phyloP scores from a whole-genome alignment of 352 stramenopile genomes.

The Globisporangium nodosum region DNA sequence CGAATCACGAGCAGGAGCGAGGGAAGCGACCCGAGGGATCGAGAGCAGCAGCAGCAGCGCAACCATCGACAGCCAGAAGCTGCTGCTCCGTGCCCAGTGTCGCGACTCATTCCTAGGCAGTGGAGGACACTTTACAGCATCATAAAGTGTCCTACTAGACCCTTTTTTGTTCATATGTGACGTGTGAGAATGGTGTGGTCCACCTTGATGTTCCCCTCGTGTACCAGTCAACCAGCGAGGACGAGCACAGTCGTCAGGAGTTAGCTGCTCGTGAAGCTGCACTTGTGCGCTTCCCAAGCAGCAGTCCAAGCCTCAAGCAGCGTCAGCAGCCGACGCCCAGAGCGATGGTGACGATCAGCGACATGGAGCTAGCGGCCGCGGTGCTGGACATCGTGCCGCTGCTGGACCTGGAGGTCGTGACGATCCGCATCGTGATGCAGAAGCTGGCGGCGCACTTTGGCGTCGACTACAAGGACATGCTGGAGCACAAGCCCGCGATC shows the following conservation, averaged over 20 bases:
- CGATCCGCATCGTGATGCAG: constrained; percentile 39
- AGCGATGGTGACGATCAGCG: constrained; percentile 16
- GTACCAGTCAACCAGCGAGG: too few relatives aligned
- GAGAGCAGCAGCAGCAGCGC: neutral
- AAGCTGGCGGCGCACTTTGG: constrained; percentile 44
- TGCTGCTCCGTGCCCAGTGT: neutral
- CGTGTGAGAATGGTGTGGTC: neutral
- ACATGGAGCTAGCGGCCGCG: constrained; percentile 23
- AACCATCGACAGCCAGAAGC: neutral
- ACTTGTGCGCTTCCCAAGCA: neutral
- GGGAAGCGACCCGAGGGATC: neutral
- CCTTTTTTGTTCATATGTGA: neutral
- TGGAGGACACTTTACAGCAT: neutral
- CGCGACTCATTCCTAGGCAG: too few relatives aligned
- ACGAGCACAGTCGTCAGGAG: neutral
- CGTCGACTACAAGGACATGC: constrained; percentile 21
- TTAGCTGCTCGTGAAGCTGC: too few relatives aligned
- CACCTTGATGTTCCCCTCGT: too few relatives aligned
- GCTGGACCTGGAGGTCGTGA: constrained; percentile 49
- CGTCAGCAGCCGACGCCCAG: neutral
- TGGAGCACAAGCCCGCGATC: constrained; percentile 4
- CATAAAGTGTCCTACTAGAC: neutral
- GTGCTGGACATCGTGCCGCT: constrained; percentile 48
- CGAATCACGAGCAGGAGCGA: neutral
- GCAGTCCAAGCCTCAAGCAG: neutral